Percentiles rank a stretch among this genome's conserved stretches.
phyloP scores from a whole-genome alignment of 768 basidiomycete genomes.

The Lactarius quietus region DNA sequence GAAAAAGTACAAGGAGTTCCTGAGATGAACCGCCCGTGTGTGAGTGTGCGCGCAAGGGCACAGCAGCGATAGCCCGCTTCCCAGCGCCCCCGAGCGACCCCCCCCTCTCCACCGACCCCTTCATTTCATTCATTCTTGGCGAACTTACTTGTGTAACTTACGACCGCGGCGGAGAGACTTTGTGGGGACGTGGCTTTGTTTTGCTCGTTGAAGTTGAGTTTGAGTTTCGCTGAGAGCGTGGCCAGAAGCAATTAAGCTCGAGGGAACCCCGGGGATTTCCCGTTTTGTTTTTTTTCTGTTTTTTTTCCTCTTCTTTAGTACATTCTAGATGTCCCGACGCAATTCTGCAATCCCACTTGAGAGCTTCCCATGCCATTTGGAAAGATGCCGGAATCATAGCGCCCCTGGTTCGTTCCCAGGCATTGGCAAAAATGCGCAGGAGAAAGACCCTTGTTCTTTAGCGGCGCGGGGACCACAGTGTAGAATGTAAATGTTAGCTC shows the following conservation, averaged over 20 bases:
- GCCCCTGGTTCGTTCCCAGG: neutral
- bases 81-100: neutral
- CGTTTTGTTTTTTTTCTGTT: neutral
- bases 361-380: constrained; percentile 1
- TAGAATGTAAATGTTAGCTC: neutral
- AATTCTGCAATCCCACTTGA: neutral
- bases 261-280: neutral
- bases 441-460: neutral
- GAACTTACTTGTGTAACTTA: neutral
- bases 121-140: neutral
- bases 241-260: constrained; percentile 1
- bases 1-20: constrained; percentile 18
- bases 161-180: neutral
- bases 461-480: too few relatives aligned
- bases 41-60: too few relatives aligned
- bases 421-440: neutral
- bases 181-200: neutral
- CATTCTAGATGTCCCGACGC: neutral
- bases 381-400: neutral
- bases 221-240: neutral
- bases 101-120: neutral
- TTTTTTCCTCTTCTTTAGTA: neutral
- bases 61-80: neutral
- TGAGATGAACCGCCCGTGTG: neutral
- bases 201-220: neutral